Evolutionary conservation across 148 eudicot species (phyloP).

Genomic region (Vaccinium myrtillus): DNA sequence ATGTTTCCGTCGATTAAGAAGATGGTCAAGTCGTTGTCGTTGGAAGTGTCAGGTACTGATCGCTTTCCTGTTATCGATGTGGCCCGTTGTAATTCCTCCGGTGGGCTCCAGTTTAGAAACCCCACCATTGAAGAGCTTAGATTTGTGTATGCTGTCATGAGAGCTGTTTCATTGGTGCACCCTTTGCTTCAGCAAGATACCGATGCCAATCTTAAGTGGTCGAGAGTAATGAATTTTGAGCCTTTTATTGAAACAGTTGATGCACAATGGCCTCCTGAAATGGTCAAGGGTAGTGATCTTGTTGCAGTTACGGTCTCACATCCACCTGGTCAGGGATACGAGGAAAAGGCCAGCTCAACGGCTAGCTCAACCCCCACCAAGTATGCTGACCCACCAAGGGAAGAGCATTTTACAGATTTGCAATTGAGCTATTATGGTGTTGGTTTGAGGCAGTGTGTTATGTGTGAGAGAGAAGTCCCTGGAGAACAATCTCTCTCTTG

Average conservation of each 20-base stretch:
- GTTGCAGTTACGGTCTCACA: conserved; percentile 63
- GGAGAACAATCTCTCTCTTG: conserved; percentile 44
- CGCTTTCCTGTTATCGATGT: conserved; percentile 62
- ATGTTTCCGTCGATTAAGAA: conserved; percentile 52
- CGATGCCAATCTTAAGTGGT: conserved; percentile 33
- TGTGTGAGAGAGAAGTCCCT: conserved; percentile 47
- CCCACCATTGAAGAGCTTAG: conserved; percentile 61
- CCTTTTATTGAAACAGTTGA: conserved; percentile 76
- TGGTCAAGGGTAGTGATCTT: conserved; percentile 44
- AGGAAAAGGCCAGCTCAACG: conserved; percentile 40
- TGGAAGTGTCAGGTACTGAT: conserved; percentile 50
- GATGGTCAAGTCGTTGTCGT: conserved; percentile 43
- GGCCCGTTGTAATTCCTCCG: conserved; percentile 40
- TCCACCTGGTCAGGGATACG: conserved; percentile 58
- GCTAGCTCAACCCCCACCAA: conserved; percentile 55
- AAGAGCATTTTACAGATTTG: conserved; percentile 39
- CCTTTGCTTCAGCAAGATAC: conserved; percentile 51
- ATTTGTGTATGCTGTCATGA: conserved; percentile 49
- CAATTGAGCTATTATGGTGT: conserved; percentile 16
- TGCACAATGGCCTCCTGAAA: conserved; percentile 58
- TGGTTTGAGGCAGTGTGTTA: conserved; percentile 38
- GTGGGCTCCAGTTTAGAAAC: conserved; percentile 50
- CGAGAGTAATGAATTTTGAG: conserved; percentile 37
- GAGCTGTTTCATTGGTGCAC: conserved; percentile 51
- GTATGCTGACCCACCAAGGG: conserved; percentile 28